These are phyloP conservation scores for Claviceps paspali DNA, from an alignment of 2,329 filamentous ascomycete species.

Conservation along the genomic window DNA sequence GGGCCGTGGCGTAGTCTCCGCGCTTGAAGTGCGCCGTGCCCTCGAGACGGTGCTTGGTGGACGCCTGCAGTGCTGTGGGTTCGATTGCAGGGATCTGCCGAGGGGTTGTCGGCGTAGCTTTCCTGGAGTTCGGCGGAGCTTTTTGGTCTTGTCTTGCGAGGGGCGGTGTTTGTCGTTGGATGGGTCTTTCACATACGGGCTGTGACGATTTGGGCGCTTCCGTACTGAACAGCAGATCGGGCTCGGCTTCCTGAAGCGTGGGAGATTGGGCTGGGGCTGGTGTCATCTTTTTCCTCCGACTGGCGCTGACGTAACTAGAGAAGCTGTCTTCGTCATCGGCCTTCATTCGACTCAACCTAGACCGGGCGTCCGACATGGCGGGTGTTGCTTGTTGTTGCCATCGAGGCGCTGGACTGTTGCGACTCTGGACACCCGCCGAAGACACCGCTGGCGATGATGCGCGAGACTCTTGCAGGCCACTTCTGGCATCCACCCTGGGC, in stretches of 20 bases:
- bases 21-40: conserved; percentile 87
- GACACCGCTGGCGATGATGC: conserved; percentile 33
- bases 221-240: conserved; percentile 48
- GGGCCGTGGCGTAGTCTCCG: conserved; percentile 79
- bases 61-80: conserved; percentile 53
- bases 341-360: conserved; percentile 51
- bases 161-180: conserved; percentile 19
- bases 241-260: conserved; percentile 24
- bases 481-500: conserved; percentile 12
- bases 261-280: conserved; percentile 28
- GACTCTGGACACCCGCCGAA: conserved; percentile 27
- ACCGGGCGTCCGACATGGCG: conserved; percentile 19
- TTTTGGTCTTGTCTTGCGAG: conserved; percentile 13
- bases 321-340: conserved; percentile 53
- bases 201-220: conserved; percentile 21
- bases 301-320: conserved; percentile 77
- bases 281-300: conserved; percentile 56
- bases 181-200: conserved; percentile 20
- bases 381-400: conserved; percentile 39
- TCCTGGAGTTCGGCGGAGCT: conserved; percentile 20
- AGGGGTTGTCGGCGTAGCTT: conserved; percentile 30
- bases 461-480: conserved; percentile 22
- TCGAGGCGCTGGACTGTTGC: conserved; percentile 34
- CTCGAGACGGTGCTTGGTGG: conserved; percentile 60
- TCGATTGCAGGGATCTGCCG: conserved; percentile 54